phyloP scores from a whole-genome alignment of 2,329 filamentous ascomycete genomes.

The Neoscytalidium dimidiatum region DNA sequence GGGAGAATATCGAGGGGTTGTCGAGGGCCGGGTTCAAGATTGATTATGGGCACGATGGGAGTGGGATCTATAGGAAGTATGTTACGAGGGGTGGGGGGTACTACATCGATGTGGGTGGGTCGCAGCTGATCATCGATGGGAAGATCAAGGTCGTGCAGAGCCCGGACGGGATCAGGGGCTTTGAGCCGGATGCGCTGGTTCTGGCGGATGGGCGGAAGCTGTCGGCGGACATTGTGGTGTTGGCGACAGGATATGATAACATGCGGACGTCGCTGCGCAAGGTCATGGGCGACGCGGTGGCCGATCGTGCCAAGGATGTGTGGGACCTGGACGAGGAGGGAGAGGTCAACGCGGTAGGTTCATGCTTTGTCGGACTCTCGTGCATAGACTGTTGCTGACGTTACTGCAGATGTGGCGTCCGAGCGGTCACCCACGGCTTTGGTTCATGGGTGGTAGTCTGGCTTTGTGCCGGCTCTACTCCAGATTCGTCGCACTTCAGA shows the following conservation, averaged over 20 bases:
- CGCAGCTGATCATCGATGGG: slow-evolving; percentile 62
- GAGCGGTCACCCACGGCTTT: slow-evolving; percentile 40
- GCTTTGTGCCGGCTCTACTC: slow-evolving; percentile 39
- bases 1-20: slow-evolving; percentile 49
- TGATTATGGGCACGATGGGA: slow-evolving; percentile 58
- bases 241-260: slow-evolving; percentile 61
- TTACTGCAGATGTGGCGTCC: slow-evolving; percentile 36
- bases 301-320: slow-evolving; percentile 56
- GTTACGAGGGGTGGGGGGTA: slow-evolving; percentile 68
- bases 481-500: slow-evolving; percentile 42
- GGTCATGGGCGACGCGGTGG: slow-evolving; percentile 65
- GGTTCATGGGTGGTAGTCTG: slow-evolving; percentile 44
- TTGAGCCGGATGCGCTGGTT: slow-evolving; percentile 47
- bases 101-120: slow-evolving; percentile 69
- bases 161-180: slow-evolving; percentile 52
- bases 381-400: background rate
- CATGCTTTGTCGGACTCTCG: no score
- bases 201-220: slow-evolving; percentile 57
- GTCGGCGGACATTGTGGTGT: slow-evolving; percentile 63
- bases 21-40: slow-evolving; percentile 61
- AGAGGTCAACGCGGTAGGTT: slow-evolving; percentile 27
- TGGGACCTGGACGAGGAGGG: slow-evolving; percentile 43
- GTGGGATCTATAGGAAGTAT: slow-evolving; percentile 64
- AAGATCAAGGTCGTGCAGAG: slow-evolving; percentile 60
- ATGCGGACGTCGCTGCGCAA: slow-evolving; percentile 64